A percentile compares a stretch with the other conserved stretches of the same genome.
phyloP scores from a whole-genome alignment of 331 rosid genomes.

The Quercus tomentella region DNA sequence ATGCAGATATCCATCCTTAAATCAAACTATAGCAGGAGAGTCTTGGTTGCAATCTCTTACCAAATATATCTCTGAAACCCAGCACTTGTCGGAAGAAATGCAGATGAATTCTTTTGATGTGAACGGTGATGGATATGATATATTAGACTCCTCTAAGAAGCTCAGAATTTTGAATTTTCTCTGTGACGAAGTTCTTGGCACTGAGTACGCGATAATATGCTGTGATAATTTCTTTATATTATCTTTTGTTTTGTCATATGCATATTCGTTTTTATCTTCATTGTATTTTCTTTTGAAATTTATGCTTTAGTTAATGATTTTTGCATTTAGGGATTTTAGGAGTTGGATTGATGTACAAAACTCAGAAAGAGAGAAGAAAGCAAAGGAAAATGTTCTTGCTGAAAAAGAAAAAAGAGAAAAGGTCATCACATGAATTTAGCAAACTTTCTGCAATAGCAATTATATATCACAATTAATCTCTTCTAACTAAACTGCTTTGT shows the following conservation, averaged over 20 bases:
- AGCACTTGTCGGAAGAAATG: constrained; percentile 35
- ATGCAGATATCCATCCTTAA: constrained; percentile 39
- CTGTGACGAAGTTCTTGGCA: constrained; percentile 69
- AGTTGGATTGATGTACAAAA: constrained; percentile 49
- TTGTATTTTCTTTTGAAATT: constrained; percentile 10
- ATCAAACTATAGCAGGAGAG: constrained; percentile 18
- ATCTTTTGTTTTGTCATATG: background rate
- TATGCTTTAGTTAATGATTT: background rate
- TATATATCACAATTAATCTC: background rate
- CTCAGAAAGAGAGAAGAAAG: constrained; percentile 37
- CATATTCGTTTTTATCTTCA: background rate
- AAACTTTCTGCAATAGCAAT: background rate
- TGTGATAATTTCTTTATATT: background rate
- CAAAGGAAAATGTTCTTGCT: constrained; percentile 45
- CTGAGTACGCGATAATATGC: constrained; percentile 44
- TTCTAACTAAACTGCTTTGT: background rate
- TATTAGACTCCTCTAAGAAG: constrained; percentile 47
- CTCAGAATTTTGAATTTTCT: constrained; percentile 60
- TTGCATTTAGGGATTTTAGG: constrained; percentile 54
- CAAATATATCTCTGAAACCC: constrained; percentile 41
- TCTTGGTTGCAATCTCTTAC: constrained; percentile 61
- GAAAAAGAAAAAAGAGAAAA: constrained; percentile 56
- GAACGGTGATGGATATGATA: constrained; percentile 35
- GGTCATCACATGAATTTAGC: constrained; percentile 31
- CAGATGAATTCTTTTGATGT: constrained; percentile 34